Evolutionary conservation across 768 basidiomycete species (phyloP).

Genomic region (Tylopilus balloui): DNA sequence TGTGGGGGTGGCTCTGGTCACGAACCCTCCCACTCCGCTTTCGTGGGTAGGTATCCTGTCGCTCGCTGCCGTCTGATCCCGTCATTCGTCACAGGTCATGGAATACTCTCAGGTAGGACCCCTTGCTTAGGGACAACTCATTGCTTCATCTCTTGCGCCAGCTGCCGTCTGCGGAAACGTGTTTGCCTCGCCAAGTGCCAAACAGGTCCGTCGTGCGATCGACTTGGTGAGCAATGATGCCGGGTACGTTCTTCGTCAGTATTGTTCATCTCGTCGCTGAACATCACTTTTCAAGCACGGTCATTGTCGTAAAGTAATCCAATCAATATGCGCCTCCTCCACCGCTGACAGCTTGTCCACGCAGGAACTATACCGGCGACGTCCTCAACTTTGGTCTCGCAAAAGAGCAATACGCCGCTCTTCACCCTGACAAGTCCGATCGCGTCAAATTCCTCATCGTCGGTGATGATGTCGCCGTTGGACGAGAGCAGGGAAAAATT

Average conservation of each 20-base stretch:
- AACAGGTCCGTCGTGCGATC: constrained; percentile 78
- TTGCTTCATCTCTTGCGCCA: constrained; percentile 14
- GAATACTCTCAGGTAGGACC: constrained; percentile 65
- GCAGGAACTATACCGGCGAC: constrained; percentile 82
- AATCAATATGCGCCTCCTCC: background rate
- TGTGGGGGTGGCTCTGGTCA: constrained; percentile 88
- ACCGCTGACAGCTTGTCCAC: constrained; percentile 1
- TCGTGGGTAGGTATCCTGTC: constrained; percentile 59
- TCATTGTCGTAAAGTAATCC: constrained; percentile 77
- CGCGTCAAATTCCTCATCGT: constrained; percentile 75
- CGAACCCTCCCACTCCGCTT: constrained; percentile 86
- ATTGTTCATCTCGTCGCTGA: background rate
- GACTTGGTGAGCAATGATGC: constrained; percentile 68
- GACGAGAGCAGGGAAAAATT: constrained; percentile 71
- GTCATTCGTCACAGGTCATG: constrained; percentile 46
- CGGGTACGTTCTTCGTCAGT: constrained; percentile 44
- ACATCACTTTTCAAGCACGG: constrained; percentile 42
- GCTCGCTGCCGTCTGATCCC: background rate
- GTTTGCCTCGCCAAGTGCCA: constrained; percentile 86
- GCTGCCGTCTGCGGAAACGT: constrained; percentile 85
- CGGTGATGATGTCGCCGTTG: constrained; percentile 88
- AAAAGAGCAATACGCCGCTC: constrained; percentile 74
- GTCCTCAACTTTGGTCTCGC: constrained; percentile 90
- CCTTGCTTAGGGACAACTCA: background rate
- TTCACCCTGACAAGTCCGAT: constrained; percentile 62